Base-by-base conservation (phyloP, 1,284 basidiomycete species). In the Jaminaea rosea region DNA sequence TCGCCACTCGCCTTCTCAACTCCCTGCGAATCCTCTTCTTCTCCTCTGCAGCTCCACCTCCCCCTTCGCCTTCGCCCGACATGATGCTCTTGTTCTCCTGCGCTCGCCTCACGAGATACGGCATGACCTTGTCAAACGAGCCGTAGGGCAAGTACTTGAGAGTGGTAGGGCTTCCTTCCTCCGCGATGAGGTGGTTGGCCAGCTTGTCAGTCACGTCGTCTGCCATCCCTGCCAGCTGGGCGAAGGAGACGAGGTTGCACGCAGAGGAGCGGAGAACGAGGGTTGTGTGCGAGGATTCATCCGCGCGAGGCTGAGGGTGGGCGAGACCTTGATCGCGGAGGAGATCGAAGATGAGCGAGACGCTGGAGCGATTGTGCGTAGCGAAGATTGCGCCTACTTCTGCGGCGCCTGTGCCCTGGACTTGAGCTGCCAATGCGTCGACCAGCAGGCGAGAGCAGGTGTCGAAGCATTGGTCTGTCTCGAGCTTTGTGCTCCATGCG, bases 381-480 rank as follows among this genome's bases (percentile, higher is more conserved):
- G 86, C 90, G 62, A 92, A 91, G 2, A 91, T 75, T 31, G 88
- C 1, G 81, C 84, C 10, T 91, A 75, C 4, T 81, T 80, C 0
- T 51, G 53, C 24, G 37, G 51, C 26, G 47, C 53, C 47, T 52
- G 31, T 34, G 26, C 41, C 54, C 41, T 48, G 52, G 15, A 60
- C 28, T 32, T 66, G 63, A 2, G 49, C 48, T 29, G 77, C 76
- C 34, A 92, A 77, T 1, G 80, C 79, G n/a, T 77, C 75, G 13
- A 91, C 73, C 26, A 93, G 77, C 24, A 82, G 60, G 15, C 76
- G 73, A 15, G 83, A 81, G 58, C 86, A 88, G 9, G 76, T 75
- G 67, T 96, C 79, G 76, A 85, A 97, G 61, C 84, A 84, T 3
- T 72, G 75, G 73, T 96, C 92, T 3, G 92, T 93, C 48, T 87